These are phyloP conservation scores for Guadua angustifolia DNA, from an alignment of 176 grass and related monocot species.

Conservation along the genomic window DNA sequence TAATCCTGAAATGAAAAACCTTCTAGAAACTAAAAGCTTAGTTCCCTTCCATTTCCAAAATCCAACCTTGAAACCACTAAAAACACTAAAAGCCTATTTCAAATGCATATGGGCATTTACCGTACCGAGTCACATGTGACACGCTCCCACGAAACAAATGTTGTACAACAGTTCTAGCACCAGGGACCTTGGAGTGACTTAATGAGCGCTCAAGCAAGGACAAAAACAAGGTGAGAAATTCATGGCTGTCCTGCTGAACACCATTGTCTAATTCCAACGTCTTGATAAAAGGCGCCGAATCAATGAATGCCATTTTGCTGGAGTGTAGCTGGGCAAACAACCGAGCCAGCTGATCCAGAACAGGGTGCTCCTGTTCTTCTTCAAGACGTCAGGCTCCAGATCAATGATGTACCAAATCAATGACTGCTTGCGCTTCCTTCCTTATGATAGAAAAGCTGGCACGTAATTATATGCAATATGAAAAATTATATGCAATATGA, in stretches of 20 bases:
- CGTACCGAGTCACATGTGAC: slow-evolving; percentile 85
- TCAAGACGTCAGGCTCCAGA: slow-evolving; percentile 70
- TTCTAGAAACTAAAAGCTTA: slow-evolving; percentile 2
- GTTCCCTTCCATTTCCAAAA: slow-evolving; percentile 2
- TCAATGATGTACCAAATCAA: no score
- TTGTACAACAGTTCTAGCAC: slow-evolving; percentile 80
- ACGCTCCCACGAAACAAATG: slow-evolving; percentile 81
- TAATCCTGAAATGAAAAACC: slow-evolving; percentile 1
- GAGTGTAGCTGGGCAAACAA: slow-evolving; percentile 86
- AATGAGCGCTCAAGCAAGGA: slow-evolving; percentile 87
- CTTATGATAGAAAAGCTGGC: no score
- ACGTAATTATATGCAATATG: no score
- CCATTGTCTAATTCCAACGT: slow-evolving; percentile 87
- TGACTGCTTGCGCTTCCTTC: no score
- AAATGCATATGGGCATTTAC: slow-evolving; percentile 3
- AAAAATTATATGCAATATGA: no score
- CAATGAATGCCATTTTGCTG: slow-evolving; percentile 86
- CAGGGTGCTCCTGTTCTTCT: slow-evolving; percentile 80
- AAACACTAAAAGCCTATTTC: neutral
- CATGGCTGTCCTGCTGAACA: slow-evolving; percentile 96
- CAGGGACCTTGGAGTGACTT: slow-evolving; percentile 74
- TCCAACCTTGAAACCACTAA: neutral
- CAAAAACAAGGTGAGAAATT: slow-evolving; percentile 94
- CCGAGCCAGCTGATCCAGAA: slow-evolving; percentile 79
- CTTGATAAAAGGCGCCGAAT: slow-evolving; percentile 87